phyloP scores from a whole-genome alignment of 2,329 filamentous ascomycete species.

The Exophiala viscosa region DNA sequence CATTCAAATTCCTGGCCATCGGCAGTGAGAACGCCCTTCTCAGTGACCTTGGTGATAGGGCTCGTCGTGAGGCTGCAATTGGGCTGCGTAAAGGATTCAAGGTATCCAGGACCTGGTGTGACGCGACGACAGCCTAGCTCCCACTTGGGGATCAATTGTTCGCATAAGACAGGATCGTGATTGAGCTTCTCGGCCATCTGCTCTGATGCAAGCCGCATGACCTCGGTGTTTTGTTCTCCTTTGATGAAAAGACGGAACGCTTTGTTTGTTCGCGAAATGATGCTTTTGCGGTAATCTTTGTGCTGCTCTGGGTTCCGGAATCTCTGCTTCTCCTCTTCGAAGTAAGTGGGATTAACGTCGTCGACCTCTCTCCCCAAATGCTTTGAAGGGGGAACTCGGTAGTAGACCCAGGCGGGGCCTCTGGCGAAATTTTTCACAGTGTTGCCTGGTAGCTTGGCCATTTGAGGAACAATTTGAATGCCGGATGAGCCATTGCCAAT shows the following conservation, averaged over 20 bases:
- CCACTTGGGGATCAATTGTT: slow-evolving; percentile 29
- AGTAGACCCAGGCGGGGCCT: slow-evolving; percentile 33
- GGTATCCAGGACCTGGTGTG: slow-evolving; percentile 51
- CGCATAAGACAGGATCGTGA: slow-evolving; percentile 25
- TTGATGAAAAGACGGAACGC: too few species aligned
- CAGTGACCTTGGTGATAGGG: slow-evolving; percentile 35
- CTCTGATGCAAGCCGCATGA: slow-evolving; percentile 23
- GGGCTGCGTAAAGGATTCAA: slow-evolving; percentile 44
- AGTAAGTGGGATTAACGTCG: slow-evolving; percentile 27
- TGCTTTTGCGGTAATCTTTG: too few species aligned
- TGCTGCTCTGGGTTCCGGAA: slow-evolving; percentile 14
- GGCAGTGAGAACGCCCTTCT: slow-evolving; percentile 29
- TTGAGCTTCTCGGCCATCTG: slow-evolving; percentile 31
- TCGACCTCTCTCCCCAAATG: slow-evolving; percentile 3
- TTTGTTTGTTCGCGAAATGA: too few species aligned
- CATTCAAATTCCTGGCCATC: slow-evolving; percentile 31
- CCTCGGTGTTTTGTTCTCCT: too few species aligned
- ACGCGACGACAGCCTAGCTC: slow-evolving; percentile 45
- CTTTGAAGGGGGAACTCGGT: slow-evolving; percentile 3
- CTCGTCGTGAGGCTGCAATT: slow-evolving; percentile 36
- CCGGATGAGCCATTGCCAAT: slow-evolving; percentile 36
- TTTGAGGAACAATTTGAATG: slow-evolving; percentile 38
- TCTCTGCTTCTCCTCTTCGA: slow-evolving; percentile 32
- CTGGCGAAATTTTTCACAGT: slow-evolving; percentile 34
- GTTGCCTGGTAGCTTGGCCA: slow-evolving; percentile 19